These are phyloP conservation scores for Coccomyxa sp. DNA, from an alignment of 139 green algal species.

Conservation along the genomic window DNA sequence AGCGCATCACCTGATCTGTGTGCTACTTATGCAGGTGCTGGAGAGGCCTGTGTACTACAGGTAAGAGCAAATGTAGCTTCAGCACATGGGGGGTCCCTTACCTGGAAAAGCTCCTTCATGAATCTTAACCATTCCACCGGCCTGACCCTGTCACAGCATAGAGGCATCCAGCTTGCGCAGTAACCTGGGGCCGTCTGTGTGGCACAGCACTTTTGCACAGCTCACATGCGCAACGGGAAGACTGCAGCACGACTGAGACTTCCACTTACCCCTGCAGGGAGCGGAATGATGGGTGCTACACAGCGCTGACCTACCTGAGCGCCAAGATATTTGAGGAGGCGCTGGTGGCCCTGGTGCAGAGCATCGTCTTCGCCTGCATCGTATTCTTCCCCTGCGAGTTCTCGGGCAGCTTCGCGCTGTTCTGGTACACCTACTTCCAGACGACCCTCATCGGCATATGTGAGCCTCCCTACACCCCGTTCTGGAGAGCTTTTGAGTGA, in stretches of 20 bases:
- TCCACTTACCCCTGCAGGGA: slow-evolving; percentile 20
- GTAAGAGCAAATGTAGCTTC: too few species aligned
- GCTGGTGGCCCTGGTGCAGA: slow-evolving; percentile 24
- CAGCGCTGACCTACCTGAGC: slow-evolving; percentile 33
- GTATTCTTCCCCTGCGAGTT: slow-evolving; percentile 57
- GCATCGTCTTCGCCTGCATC: slow-evolving; percentile 26
- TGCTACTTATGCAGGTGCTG: too few species aligned
- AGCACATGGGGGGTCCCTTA: too few species aligned
- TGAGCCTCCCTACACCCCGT: slow-evolving; percentile 8
- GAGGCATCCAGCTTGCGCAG: too few species aligned
- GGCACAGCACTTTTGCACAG: not conserved
- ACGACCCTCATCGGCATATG: slow-evolving; percentile 53
- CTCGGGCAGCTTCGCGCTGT: slow-evolving; percentile 50
- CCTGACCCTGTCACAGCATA: too few species aligned
- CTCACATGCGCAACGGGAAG: too few species aligned
- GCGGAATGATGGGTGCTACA: slow-evolving; percentile 39
- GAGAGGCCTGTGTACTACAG: slow-evolving; percentile 66
- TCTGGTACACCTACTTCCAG: slow-evolving; percentile 54
- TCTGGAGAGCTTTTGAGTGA: not conserved
- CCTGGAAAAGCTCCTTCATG: too few species aligned
- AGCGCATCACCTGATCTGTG: too few species aligned
- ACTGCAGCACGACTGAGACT: too few species aligned
- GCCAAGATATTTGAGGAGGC: slow-evolving; percentile 58
- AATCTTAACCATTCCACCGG: too few species aligned
- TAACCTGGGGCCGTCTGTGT: not conserved